These are phyloP conservation scores for Mucor plumbeus DNA, from an alignment of 371 early-diverging fungal species.

Conservation along the genomic window DNA sequence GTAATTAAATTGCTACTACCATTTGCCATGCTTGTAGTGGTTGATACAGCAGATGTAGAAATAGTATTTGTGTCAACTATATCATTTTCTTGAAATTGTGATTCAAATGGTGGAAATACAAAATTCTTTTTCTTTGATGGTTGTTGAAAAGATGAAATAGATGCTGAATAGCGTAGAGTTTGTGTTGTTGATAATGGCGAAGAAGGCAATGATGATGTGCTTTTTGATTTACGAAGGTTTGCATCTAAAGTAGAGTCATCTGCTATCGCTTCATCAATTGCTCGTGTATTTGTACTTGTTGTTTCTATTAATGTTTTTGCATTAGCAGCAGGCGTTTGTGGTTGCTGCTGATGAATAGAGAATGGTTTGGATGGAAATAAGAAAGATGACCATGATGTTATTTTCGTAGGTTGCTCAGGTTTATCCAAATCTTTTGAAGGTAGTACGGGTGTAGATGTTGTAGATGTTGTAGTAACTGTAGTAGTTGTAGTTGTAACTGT, in stretches of 20 bases:
- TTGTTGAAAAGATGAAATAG: conserved; percentile 10
- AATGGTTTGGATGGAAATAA: conserved; percentile 9
- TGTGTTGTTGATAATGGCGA: not conserved
- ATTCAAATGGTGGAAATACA: conserved; percentile 39
- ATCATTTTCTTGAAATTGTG: conserved; percentile 24
- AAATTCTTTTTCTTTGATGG: conserved; percentile 24
- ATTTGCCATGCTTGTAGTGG: conserved; percentile 7
- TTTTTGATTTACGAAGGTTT: conserved; percentile 11
- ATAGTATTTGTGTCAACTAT: not conserved
- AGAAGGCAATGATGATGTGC: conserved; percentile 17
- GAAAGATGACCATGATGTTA: conserved; percentile 16
- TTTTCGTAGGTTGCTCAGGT: not conserved
- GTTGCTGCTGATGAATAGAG: not conserved
- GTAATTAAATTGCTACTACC: conserved; percentile 13
- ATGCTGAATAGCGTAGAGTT: conserved; percentile 14
- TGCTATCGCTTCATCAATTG: not conserved
- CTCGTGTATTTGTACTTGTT: not conserved
- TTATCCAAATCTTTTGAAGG: not conserved
- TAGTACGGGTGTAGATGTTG: not conserved
- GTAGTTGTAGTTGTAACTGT: not conserved
- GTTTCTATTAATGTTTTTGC: too few species aligned
- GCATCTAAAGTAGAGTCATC: not conserved
- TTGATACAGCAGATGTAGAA: not conserved
- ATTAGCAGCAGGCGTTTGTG: not conserved
- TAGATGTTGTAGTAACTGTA: conserved; percentile 2